Percentiles rank a stretch among this genome's conserved stretches.
Conservation (phyloP, 164 flowering plant genomes). For the Echeveria elegans region DNA sequence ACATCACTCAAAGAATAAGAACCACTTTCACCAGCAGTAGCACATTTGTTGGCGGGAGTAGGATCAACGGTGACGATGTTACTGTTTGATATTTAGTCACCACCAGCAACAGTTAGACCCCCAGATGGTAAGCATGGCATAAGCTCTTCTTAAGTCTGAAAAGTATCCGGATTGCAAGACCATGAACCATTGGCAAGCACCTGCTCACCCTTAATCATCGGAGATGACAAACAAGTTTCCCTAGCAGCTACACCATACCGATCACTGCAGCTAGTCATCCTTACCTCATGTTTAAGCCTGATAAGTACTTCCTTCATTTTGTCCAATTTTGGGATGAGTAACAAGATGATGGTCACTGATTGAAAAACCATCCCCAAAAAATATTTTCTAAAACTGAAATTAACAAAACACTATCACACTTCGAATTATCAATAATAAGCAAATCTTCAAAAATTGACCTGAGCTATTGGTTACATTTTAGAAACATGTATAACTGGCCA, state of each 20-base stretch:
- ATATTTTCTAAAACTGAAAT: constrained; percentile 59
- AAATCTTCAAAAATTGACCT: background rate
- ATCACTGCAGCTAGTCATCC: constrained; percentile 16
- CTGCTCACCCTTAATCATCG: constrained; percentile 16
- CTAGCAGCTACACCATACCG: constrained; percentile 20
- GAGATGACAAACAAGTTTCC: constrained; percentile 13
- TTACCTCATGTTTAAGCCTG: constrained; percentile 30
- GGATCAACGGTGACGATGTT: constrained; percentile 26
- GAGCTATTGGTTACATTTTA: background rate
- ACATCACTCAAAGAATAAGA: constrained; percentile 38
- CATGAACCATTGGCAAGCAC: constrained; percentile 44
- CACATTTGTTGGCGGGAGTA: constrained; percentile 21
- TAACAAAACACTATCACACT: background rate
- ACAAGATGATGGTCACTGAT: constrained; percentile 70
- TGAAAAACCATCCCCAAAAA: constrained; percentile 56
- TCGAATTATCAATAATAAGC: background rate
- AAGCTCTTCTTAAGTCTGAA: constrained; percentile 25
- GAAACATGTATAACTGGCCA: background rate
- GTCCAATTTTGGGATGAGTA: constrained; percentile 32
- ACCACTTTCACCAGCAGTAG: constrained; percentile 25
- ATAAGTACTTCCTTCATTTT: constrained; percentile 9
- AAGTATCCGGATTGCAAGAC: constrained; percentile 33
- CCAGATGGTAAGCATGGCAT: constrained; percentile 22
- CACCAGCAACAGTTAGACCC: constrained; percentile 7
- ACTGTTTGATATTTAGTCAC: constrained; percentile 27